Percentiles rank a stretch among this genome's conserved stretches.
Evolutionary conservation across 805 yeast species (phyloP).

Genomic region (Isabelozyma pseudorhagii): DNA sequence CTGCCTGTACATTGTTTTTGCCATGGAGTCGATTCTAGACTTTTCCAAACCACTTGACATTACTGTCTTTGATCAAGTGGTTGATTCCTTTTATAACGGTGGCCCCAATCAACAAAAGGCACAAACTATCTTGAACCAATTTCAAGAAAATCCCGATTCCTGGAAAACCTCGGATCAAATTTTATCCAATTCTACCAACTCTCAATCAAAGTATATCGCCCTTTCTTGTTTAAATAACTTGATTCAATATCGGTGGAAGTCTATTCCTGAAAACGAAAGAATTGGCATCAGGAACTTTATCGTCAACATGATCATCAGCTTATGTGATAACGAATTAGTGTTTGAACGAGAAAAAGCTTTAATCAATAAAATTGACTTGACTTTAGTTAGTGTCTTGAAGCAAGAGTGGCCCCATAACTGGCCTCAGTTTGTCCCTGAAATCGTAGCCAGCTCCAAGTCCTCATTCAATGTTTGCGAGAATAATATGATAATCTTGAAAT

Average conservation of each 20-base stretch:
- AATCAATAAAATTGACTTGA: slow-evolving; percentile 89
- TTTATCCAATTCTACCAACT: slow-evolving; percentile 68
- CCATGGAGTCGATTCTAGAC: slow-evolving; percentile 86
- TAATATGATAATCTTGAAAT: slow-evolving; percentile 87
- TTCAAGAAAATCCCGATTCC: slow-evolving; percentile 92
- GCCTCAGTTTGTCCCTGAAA: slow-evolving; percentile 96
- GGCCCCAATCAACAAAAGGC: slow-evolving; percentile 70
- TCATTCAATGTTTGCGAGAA: slow-evolving; percentile 95
- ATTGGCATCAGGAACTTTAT: slow-evolving; percentile 91
- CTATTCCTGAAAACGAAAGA: slow-evolving; percentile 83
- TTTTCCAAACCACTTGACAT: slow-evolving; percentile 83
- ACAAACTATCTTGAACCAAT: slow-evolving; percentile 66
- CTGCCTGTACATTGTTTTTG: background rate
- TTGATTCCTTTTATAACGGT: slow-evolving; percentile 73
- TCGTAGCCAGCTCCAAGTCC: slow-evolving; percentile 78
- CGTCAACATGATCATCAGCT: slow-evolving; percentile 87
- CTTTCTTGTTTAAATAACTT: slow-evolving; percentile 84
- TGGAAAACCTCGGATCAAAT: slow-evolving; percentile 95
- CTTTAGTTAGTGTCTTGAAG: slow-evolving; percentile 88
- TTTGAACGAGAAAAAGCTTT: slow-evolving; percentile 75
- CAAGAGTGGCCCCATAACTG: slow-evolving; percentile 99
- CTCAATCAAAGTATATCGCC: slow-evolving; percentile 92
- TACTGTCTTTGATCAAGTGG: slow-evolving; percentile 74
- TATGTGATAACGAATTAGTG: slow-evolving; percentile 78
- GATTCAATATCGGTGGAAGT: slow-evolving; percentile 91